Conservation (phyloP, 2,329 filamentous ascomycete genomes). For the Anthostomella pinea region DNA sequence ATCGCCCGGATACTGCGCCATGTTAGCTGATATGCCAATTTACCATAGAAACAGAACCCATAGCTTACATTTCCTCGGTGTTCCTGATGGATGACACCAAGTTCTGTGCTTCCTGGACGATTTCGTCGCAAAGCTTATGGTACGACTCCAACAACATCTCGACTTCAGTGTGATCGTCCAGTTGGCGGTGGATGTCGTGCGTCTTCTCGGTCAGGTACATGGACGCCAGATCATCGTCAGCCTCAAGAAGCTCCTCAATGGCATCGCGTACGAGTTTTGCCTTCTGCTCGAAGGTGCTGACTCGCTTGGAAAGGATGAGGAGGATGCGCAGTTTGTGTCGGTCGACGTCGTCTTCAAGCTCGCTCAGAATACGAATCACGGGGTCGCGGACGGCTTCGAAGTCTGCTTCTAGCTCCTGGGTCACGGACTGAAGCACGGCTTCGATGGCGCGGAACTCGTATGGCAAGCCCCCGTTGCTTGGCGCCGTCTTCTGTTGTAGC, state of each 20-base stretch:
- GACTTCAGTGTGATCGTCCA: conserved; percentile 91
- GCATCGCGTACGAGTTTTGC: conserved; percentile 90
- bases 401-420: conserved; percentile 85
- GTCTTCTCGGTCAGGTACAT: conserved; percentile 96
- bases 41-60: neutral
- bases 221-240: conserved; percentile 87
- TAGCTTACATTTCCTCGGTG: conserved; percentile 89
- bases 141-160: conserved; percentile 97
- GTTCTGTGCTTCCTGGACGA: conserved; percentile 92
- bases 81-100: conserved; percentile 93
- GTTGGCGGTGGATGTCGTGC: conserved; percentile 66
- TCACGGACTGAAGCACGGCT: conserved; percentile 91
- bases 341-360: conserved; percentile 95
- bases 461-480: conserved; percentile 65
- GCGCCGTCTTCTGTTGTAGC: conserved; percentile 71
- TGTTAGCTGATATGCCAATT: conserved; percentile 21
- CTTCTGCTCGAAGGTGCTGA: conserved; percentile 97
- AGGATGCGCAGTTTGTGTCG: conserved; percentile 87
- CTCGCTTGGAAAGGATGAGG: conserved; percentile 89
- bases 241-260: conserved; percentile 91
- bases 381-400: conserved; percentile 93
- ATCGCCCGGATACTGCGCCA: conserved; percentile 83
- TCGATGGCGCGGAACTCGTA: conserved; percentile 97
- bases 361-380: conserved; percentile 81
- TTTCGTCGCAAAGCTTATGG: conserved; percentile 96